Conservation (phyloP, 331 rosid species). For the Arachis monticola region DNA sequence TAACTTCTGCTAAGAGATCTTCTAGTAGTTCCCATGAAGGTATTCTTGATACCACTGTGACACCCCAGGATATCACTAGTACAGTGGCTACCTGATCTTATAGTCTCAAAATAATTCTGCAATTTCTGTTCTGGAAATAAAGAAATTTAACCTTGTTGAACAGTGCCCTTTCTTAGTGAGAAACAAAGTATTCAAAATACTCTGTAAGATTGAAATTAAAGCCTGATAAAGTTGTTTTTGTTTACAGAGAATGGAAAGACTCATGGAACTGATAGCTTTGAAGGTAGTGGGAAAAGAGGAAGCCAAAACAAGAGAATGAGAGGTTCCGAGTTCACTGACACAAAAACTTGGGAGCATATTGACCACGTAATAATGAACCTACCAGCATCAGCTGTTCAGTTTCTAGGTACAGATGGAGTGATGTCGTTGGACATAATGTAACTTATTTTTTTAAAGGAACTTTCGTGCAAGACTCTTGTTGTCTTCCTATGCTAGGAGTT, state of each 20-base stretch:
- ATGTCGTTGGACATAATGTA: constrained; percentile 27
- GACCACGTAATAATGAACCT: too few species aligned
- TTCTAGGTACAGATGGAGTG: too few species aligned
- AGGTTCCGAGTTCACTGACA: constrained; percentile 37
- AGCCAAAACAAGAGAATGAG: constrained; percentile 67
- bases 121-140: too few species aligned
- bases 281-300: constrained; percentile 57
- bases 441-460: constrained; percentile 26
- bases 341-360: too few species aligned
- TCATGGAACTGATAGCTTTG: constrained; percentile 38
- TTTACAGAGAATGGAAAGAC: constrained; percentile 34
- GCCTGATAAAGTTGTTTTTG: constrained; percentile 41
- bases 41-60: too few species aligned
- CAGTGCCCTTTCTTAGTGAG: too few species aligned
- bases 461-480: not conserved
- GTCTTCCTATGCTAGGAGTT: constrained; percentile 4
- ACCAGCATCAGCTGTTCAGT: too few species aligned
- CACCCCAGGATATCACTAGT: not conserved
- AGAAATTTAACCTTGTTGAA: too few species aligned
- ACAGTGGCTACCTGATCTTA: constrained; percentile 1
- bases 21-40: too few species aligned
- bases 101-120: too few species aligned
- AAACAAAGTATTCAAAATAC: constrained; percentile 72
- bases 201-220: constrained; percentile 23
- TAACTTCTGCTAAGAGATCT: too few species aligned